A percentile compares a stretch with the other conserved stretches of the same genome.
Conservation (phyloP, 441 rosid genomes). For the Erodium texanum region DNA sequence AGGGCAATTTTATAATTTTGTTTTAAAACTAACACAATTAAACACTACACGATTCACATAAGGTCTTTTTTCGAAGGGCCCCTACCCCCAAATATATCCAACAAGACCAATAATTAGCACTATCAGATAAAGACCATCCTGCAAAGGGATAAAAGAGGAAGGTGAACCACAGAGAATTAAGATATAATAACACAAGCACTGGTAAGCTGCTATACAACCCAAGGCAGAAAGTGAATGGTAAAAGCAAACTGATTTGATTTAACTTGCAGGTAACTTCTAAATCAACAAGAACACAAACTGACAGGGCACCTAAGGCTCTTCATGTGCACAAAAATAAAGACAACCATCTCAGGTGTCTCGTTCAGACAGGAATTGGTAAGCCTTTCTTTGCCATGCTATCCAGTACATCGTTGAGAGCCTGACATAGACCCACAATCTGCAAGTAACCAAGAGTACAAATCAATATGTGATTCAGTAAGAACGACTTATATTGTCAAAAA, state of each 20-base stretch:
- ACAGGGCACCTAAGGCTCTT: not conserved
- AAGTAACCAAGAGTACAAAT: slow-evolving; percentile 9
- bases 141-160: too few species aligned
- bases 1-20: too few species aligned
- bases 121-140: too few species aligned
- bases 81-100: too few species aligned
- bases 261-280: not conserved
- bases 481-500: too few species aligned
- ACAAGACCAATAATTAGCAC: too few species aligned
- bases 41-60: too few species aligned
- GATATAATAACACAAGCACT: too few species aligned
- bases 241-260: not conserved
- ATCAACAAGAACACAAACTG: not conserved
- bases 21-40: too few species aligned
- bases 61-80: too few species aligned
- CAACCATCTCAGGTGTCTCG: not conserved
- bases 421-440: slow-evolving; percentile 88
- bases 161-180: too few species aligned
- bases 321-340: not conserved
- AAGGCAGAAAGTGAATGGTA: not conserved
- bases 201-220: not conserved
- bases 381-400: slow-evolving; percentile 94
- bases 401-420: slow-evolving; percentile 82
- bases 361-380: slow-evolving; percentile 66
- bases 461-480: not conserved